These are phyloP conservation scores for Podosphaera xanthii DNA, from an alignment of 2,329 filamentous ascomycete genomes.

Conservation along the genomic window DNA sequence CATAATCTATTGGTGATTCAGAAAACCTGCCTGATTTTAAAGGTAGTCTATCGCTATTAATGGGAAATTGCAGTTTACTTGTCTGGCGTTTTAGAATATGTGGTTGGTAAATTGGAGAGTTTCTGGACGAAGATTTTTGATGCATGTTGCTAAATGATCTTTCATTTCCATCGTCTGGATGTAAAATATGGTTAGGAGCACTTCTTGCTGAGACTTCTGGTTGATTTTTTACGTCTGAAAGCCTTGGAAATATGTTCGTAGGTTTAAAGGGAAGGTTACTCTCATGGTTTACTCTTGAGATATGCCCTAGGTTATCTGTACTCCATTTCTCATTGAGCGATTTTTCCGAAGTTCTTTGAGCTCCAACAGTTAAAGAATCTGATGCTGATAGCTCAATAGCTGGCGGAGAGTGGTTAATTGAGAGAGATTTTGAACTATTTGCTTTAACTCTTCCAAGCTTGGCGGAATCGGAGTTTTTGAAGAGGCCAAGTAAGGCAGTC, in stretches of 20 bases:
- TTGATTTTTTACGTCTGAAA: slow-evolving; percentile 5
- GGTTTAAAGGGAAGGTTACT: slow-evolving; percentile 12
- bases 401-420: slow-evolving; percentile 11
- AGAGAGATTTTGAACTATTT: slow-evolving; percentile 8
- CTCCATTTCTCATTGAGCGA: slow-evolving; percentile 8
- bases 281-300: slow-evolving; percentile 11
- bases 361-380: slow-evolving; percentile 10
- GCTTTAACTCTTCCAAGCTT: slow-evolving; percentile 4
- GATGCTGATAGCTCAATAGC: slow-evolving; percentile 16
- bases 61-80: slow-evolving; percentile 2
- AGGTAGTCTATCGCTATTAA: neutral
- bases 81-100: slow-evolving; percentile 28
- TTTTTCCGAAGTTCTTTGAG: slow-evolving; percentile 5
- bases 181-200: neutral
- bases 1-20: neutral
- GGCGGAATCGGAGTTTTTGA: slow-evolving; percentile 13
- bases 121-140: neutral
- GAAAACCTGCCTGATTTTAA: neutral
- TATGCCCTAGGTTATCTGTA: slow-evolving; percentile 5
- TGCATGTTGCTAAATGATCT: neutral
- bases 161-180: slow-evolving; percentile 4
- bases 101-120: slow-evolving; percentile 22
- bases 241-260: slow-evolving; percentile 12
- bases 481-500: slow-evolving; percentile 13
- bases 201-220: slow-evolving; percentile 3